Percentiles rank a stretch among this genome's conserved stretches.
Conservation (phyloP, 345 rosid species). For the Trapa bicornis region DNA sequence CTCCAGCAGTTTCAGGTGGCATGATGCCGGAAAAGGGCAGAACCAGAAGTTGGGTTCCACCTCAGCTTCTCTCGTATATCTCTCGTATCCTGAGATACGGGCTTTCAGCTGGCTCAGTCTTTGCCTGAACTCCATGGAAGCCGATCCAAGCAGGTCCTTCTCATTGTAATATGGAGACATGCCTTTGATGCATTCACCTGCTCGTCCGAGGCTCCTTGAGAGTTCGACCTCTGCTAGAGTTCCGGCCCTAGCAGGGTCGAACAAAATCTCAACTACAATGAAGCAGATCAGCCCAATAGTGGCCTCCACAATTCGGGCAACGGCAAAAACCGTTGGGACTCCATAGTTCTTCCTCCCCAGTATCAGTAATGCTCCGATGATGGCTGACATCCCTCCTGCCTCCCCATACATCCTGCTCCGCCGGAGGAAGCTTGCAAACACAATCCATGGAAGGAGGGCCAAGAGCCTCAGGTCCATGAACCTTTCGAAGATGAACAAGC, state of each 20-base stretch:
- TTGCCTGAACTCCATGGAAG: conserved; percentile 12
- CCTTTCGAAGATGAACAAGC: conserved; percentile 31
- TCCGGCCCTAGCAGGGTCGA: conserved; percentile 43
- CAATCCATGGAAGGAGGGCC: conserved; percentile 52
- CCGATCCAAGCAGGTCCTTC: conserved; percentile 17
- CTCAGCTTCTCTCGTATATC: conserved; percentile 32
- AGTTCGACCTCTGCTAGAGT: conserved; percentile 41
- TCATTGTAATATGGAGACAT: conserved; percentile 16
- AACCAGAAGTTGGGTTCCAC: conserved; percentile 48
- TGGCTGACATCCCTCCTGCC: conserved; percentile 47
- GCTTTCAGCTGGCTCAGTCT: conserved; percentile 25
- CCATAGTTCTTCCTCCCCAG: conserved; percentile 54
- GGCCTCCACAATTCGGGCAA: conserved; percentile 44
- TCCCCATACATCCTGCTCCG: conserved; percentile 57
- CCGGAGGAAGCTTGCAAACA: conserved; percentile 39
- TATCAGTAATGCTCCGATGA: conserved; percentile 46
- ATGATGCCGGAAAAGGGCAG: conserved; percentile 28
- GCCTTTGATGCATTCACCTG: conserved; percentile 17
- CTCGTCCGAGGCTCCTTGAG: conserved; percentile 18
- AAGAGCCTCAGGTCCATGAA: conserved; percentile 31
- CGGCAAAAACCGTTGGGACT: conserved; percentile 39
- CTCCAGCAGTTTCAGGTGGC: conserved; percentile 27
- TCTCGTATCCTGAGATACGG: conserved; percentile 20
- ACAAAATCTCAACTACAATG: conserved; percentile 28
- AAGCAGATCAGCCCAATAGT: conserved; percentile 49